Conservation (phyloP, 805 yeast genomes). For the Wickerhamiella allomyrinae region DNA sequence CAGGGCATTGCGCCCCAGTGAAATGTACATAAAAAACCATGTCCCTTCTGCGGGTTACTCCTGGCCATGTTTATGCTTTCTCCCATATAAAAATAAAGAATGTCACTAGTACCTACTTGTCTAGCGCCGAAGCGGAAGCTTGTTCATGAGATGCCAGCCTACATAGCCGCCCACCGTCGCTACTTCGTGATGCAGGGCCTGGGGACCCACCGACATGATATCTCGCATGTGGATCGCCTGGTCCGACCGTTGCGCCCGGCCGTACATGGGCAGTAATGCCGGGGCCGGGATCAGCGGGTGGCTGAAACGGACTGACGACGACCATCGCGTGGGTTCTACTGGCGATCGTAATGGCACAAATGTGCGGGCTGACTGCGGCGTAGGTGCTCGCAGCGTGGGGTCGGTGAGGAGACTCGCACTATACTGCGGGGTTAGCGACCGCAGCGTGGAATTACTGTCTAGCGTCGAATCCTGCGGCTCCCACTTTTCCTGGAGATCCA, state of each 20-base stretch:
- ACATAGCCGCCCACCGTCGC: slow-evolving; percentile 18
- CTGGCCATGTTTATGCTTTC: background rate
- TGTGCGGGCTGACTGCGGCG: background rate
- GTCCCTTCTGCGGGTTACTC: background rate
- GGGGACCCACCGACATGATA: slow-evolving; percentile 13
- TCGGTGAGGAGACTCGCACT: no score
- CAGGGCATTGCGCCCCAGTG: background rate
- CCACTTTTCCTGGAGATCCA: background rate
- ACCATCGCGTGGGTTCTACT: slow-evolving; percentile 1
- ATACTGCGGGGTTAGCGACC: no score
- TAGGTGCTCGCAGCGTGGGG: no score
- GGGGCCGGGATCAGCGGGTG: slow-evolving; percentile 15
- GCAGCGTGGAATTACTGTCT: background rate
- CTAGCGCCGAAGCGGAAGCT: background rate
- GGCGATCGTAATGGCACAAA: background rate
- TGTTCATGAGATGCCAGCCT: slow-evolving; percentile 14
- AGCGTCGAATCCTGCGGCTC: background rate
- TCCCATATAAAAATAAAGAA: no score
- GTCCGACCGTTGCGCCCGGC: background rate
- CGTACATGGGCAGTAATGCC: background rate
- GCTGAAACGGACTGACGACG: slow-evolving; percentile 9
- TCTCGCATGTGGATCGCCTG: background rate
- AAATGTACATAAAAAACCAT: background rate
- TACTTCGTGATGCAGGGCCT: slow-evolving; percentile 13
- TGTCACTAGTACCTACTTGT: no score